These are phyloP conservation scores for Rauvolfia tetraphylla DNA, from an alignment of 257 asterid species.

Conservation along the genomic window DNA sequence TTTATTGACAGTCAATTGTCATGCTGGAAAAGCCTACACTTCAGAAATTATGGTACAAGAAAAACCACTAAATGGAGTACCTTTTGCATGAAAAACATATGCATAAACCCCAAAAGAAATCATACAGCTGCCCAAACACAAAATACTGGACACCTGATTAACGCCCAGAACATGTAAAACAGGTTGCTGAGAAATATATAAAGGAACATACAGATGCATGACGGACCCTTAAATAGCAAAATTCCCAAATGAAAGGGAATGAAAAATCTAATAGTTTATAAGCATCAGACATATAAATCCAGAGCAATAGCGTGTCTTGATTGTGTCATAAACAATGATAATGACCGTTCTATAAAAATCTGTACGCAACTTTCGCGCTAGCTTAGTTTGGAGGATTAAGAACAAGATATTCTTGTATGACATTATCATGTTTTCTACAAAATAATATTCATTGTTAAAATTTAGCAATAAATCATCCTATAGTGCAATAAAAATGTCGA, in stretches of 20 bases:
- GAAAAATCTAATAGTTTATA: no score
- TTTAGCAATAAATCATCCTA: neutral
- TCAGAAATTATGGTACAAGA: neutral
- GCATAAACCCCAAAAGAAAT: neutral
- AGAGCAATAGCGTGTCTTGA: neutral
- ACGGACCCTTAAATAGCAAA: neutral
- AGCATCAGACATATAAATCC: neutral
- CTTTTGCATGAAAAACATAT: neutral
- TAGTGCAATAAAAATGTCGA: neutral
- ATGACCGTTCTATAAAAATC: neutral
- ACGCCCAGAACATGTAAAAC: neutral
- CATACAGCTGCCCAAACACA: neutral
- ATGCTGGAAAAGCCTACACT: neutral
- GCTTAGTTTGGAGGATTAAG: neutral
- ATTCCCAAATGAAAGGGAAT: no score
- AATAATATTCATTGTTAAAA: neutral
- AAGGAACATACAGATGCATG: neutral
- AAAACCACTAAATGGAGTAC: neutral
- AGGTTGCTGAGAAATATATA: neutral
- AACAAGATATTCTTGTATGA: neutral
- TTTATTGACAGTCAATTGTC: neutral
- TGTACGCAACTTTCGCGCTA: neutral
- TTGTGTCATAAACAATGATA: neutral
- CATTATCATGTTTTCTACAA: neutral
- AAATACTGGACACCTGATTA: neutral